Conservation (phyloP, 345 rosid genomes). For the Acer saccharum region DNA sequence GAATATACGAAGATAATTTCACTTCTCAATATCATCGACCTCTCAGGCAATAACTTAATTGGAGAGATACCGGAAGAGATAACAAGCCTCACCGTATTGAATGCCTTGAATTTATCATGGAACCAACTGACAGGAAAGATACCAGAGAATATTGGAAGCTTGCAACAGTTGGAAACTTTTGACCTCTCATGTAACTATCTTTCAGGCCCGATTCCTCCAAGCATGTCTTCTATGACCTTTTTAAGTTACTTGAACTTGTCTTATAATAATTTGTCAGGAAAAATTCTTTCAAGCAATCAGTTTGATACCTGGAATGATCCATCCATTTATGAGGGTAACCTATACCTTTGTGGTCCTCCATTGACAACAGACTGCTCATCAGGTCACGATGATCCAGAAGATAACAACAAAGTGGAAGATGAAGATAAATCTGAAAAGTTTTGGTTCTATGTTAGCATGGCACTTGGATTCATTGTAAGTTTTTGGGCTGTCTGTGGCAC, state of each 20-base stretch:
- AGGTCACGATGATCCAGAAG: not conserved
- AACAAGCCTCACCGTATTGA: slow-evolving; percentile 19
- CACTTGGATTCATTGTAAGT: slow-evolving; percentile 28
- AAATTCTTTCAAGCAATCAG: slow-evolving; percentile 19
- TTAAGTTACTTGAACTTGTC: slow-evolving; percentile 30
- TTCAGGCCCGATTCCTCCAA: slow-evolving; percentile 27
- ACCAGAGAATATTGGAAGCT: slow-evolving; percentile 7
- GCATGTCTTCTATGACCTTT: slow-evolving; percentile 21
- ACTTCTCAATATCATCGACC: slow-evolving; percentile 20
- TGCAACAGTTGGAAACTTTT: slow-evolving; percentile 23
- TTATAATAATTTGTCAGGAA: slow-evolving; percentile 27
- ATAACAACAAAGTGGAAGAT: not conserved
- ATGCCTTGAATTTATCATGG: slow-evolving; percentile 18
- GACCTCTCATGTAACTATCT: slow-evolving; percentile 34
- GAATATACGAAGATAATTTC: not conserved
- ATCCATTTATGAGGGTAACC: slow-evolving; percentile 22
- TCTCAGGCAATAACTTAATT: slow-evolving; percentile 19
- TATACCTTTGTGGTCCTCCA: slow-evolving; percentile 27
- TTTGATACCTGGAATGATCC: slow-evolving; percentile 20
- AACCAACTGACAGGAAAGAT: slow-evolving; percentile 27
- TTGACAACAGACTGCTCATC: slow-evolving; percentile 16
- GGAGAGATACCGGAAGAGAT: slow-evolving; percentile 27
- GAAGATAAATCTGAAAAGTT: slow-evolving; percentile 5
- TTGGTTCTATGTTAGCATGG: slow-evolving; percentile 30
- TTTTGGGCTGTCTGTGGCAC: slow-evolving; percentile 23